Evolutionary conservation across 345 rosid genomes (phyloP), one percentile per base, ranked within the genome.

Genomic region (Heritiera fomes): DNA sequence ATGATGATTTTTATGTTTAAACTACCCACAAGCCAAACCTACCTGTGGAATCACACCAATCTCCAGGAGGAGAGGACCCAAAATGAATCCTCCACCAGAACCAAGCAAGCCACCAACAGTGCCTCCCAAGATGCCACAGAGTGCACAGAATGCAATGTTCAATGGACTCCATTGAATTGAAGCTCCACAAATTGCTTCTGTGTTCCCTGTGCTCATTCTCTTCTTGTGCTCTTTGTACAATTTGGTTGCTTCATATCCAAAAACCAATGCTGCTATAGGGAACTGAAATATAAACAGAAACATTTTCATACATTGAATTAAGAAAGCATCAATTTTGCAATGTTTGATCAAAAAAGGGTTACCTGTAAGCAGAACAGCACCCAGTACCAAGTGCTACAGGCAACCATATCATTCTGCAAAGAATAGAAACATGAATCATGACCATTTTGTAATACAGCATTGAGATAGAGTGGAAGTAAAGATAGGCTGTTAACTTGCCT

Each of bases 31-130:
- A 23, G 12, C 7, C 20, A 67, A 69, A 12, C 9, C 10, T 65
- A 92, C 98, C 94, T 93, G 97, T 0, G 99, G 99, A 73, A 89
- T 93, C 84, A 95, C 99, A 55, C 99, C 99, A 34, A 95, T 95
- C 86, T 95, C 99, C 14, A 95, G 94, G 43, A 95, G 93, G n/a
- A 95, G 89, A 0, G 99, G 99, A 0, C 99, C 97, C 5, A 95
- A 88, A 71, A 95, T 87, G 92, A 95, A 95, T 0, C 99, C 99
- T 23, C 99, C 99, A 32, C 99, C 98, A 0, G 99, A 95, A 28
- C 99, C 99, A 0, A 95, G 97, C 3, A 95, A 89, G 75, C 99
- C 99, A 2, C 99, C 99, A 0, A 95, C 99, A 0, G 91, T 86
- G 41, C 98, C 99, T 62, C 99, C 99, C 20, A 89, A 65, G 78